Base-by-base conservation (phyloP, 106 monocot genomes). In the Dioscorea zingiberensis region DNA sequence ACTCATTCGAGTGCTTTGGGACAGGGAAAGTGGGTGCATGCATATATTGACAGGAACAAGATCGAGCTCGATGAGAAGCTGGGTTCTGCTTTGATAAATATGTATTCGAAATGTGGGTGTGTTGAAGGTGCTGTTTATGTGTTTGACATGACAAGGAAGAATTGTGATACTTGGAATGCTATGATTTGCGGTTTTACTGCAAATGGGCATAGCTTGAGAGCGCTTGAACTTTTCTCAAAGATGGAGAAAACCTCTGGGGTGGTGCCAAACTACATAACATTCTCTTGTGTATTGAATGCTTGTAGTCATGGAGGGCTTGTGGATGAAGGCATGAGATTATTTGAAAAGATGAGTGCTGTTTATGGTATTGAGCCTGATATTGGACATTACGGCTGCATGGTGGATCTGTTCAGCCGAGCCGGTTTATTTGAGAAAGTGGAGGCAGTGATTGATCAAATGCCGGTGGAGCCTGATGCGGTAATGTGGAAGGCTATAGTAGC, bases 311-410 rank as follows among this genome's bases (percentile, higher is more conserved):
- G 53, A 18, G 66, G 66, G 1, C 54, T 66, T 14, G 66, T 66
- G 27, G 54, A 27, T 17, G 18, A 54, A 19, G 66, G 66, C 3
- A n/a, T 11, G 3, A 13, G 13, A 9, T 44, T 22, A 7, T 68
- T 55, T 18, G 9, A 19, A 15, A 44, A 23, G 1, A 55, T 57
- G 56, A 44, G 13, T 10, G 1, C 21, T 10, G 57, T 21, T 55
- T 57, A 68, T 57, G 14, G 68, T 11, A 73, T 73, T 38, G 48
- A 63, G 47, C 62, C 78, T 27, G 68, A 78, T 10, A 19, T 78
- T 3, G 46, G 60, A 19, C 78, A 78, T 26, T 78, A 78, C 38
- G 78, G 73, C 22, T 78, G 78, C 55, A 73, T 78, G 73, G 73
- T 78, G 1, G 69, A 78, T 62, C 61, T 78, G 3, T 67, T 73